A percentile compares a stretch with the other conserved stretches of the same genome.
These are phyloP conservation scores for Zizania palustris DNA, from an alignment of 202 grass and related monocot genomes.

Conservation along the genomic window DNA sequence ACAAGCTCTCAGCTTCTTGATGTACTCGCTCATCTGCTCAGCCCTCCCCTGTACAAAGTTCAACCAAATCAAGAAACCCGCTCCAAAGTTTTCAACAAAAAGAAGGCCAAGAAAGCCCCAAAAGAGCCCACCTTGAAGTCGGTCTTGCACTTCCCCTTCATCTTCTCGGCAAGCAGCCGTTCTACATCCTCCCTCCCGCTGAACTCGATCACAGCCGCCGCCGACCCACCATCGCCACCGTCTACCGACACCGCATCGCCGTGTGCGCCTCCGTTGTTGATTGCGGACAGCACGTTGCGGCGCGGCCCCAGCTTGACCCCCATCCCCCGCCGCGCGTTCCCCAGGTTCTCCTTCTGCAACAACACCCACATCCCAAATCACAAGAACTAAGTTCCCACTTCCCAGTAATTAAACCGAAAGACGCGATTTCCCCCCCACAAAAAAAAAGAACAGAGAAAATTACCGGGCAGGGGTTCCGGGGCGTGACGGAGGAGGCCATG, in stretches of 20 bases:
- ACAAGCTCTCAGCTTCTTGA: slow-evolving; percentile 81
- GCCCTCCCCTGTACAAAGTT: slow-evolving; percentile 56
- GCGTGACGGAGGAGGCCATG: slow-evolving; percentile 55
- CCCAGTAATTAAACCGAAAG: not conserved
- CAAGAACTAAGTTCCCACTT: not conserved
- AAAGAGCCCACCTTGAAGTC: slow-evolving; percentile 68
- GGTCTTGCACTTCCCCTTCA: slow-evolving; percentile 80
- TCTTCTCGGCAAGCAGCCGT: slow-evolving; percentile 74
- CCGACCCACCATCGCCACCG: slow-evolving; percentile 9
- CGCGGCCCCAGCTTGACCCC: slow-evolving; percentile 44
- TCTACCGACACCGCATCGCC: slow-evolving; percentile 31
- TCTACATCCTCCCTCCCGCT: slow-evolving; percentile 74
- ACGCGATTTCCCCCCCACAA: not conserved
- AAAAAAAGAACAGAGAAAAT: not conserved
- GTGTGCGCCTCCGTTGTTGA: slow-evolving; percentile 53
- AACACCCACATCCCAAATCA: not conserved
- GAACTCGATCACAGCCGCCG: slow-evolving; percentile 52
- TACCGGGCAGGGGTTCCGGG: slow-evolving; percentile 64
- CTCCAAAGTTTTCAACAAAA: not conserved
- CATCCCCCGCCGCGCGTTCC: slow-evolving; percentile 46
- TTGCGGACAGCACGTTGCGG: slow-evolving; percentile 67
- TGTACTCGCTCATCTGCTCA: slow-evolving; percentile 86
- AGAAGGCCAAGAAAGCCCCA: not conserved
- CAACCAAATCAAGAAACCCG: not conserved
- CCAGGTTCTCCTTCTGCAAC: slow-evolving; percentile 82